Base-by-base conservation (phyloP, 2,329 filamentous ascomycete genomes). In the Ploettnerulaceae sp. region DNA sequence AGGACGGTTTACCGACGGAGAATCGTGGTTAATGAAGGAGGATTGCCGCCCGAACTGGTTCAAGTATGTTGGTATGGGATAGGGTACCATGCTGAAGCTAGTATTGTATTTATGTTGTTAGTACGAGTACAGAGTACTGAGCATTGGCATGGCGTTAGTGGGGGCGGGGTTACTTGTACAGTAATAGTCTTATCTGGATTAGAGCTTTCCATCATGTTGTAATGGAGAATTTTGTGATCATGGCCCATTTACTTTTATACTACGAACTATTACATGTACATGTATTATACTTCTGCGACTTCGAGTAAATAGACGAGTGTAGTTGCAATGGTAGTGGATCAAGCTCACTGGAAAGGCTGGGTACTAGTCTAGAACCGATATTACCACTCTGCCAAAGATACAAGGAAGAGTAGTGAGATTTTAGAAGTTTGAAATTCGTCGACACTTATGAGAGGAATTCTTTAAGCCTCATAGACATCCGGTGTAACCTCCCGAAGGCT, bases 31-130 rank as follows among this genome's bases (percentile, higher is more conserved):
- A 35, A 79, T 89, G 59, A 83, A 84, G 62, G 93, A 98, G 66
- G 93, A 98, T 67, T 98, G 93, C 68, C 77, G 93, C 51, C 87
- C 91, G 14, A 90, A 90, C 65, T 98, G 93, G 87, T 97, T 98
- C 76, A 95, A 96, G 70, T 93, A 86, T 62, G 88, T 85, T 15
- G 88, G 90, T 43, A 88, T 86, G 75, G 82, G 81, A 61, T 94
- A 68, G 49, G 21, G 21, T 31, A 12, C 15, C 29, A 34, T 39
- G 15, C 20, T 11, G 36, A 28, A 15, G 15, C 14, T 42, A 33
- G 25, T 38, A 20, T 22, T 53, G 44, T 47, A 45, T 41, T 42
- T 43, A 48, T 45, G 31, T 34, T 29, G n/a, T 34, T 24, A n/a
- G 34, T 39, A 26, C n/a, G 24, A 14, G 24, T 28, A 35, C 14